Conservation (phyloP, 1,139 yeast species). For the Yarrowia galli region DNA sequence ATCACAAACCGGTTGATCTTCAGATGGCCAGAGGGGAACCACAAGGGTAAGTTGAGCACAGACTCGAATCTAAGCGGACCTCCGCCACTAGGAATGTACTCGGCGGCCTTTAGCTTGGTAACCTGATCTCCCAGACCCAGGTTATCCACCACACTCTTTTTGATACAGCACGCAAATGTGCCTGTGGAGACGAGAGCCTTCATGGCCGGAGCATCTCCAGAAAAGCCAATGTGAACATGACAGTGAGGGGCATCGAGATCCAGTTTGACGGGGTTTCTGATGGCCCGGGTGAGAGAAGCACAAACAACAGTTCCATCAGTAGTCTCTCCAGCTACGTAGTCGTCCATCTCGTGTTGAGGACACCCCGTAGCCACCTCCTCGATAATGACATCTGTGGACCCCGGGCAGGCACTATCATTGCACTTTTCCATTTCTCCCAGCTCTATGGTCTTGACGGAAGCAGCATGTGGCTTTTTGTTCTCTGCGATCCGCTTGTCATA, state of each 20-base stretch:
- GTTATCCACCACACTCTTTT: slow-evolving; percentile 12
- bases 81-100: slow-evolving; percentile 23
- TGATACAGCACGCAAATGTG: slow-evolving; percentile 26
- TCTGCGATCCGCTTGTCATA: slow-evolving; percentile 20
- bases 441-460: neutral
- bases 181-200: slow-evolving; percentile 26
- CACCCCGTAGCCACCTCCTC: slow-evolving; percentile 7
- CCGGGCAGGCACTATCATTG: slow-evolving; percentile 2
- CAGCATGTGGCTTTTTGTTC: neutral
- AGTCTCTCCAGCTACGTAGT: slow-evolving; percentile 7
- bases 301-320: slow-evolving; percentile 6
- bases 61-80: slow-evolving; percentile 23
- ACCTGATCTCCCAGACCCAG: slow-evolving; percentile 25
- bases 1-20: slow-evolving; percentile 21
- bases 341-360: slow-evolving; percentile 26
- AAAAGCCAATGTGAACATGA: slow-evolving; percentile 32
- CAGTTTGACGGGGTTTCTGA: slow-evolving; percentile 18
- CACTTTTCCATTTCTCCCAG: slow-evolving; percentile 24
- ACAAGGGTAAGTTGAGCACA: slow-evolving; percentile 15
- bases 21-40: slow-evolving; percentile 34
- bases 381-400: neutral
- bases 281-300: slow-evolving; percentile 11
- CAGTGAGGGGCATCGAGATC: slow-evolving; percentile 36
- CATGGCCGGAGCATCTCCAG: slow-evolving; percentile 13
- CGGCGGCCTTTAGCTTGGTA: neutral